A percentile compares a stretch with the other conserved stretches of the same genome.
phyloP scores from a whole-genome alignment of 164 flowering plant species.

The Hamamelis virginiana region DNA sequence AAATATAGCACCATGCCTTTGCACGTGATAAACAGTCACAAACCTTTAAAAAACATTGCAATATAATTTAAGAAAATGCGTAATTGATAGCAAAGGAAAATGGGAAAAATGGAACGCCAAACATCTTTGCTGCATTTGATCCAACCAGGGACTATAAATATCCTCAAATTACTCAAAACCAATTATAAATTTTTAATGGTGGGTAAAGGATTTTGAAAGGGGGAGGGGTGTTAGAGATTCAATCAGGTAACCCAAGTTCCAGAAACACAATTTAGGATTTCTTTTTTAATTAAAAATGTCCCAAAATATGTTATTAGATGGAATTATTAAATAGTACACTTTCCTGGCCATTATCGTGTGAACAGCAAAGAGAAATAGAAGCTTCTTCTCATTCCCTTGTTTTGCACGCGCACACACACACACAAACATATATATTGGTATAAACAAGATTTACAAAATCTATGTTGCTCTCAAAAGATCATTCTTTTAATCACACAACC shows the following conservation, averaged over 20 bases:
- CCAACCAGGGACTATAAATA: neutral
- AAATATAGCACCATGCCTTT: neutral
- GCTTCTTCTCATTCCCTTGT: neutral
- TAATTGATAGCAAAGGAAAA: neutral
- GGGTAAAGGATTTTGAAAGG: neutral
- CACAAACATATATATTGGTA: no score
- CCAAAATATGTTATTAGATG: neutral
- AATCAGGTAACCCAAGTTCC: neutral
- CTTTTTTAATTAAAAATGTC: neutral
- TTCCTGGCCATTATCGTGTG: no score
- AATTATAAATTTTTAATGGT: neutral
- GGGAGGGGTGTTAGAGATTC: no score
- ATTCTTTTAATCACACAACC: neutral
- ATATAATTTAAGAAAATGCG: neutral
- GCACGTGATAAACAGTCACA: neutral
- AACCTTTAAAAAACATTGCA: neutral
- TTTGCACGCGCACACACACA: no score
- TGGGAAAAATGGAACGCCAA: neutral
- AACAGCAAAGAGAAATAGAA: neutral
- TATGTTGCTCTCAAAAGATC: neutral
- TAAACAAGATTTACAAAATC: no score
- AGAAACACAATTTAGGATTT: neutral
- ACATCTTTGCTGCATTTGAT: neutral
- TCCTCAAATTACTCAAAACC: neutral
- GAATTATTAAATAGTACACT: neutral